Percentiles rank a stretch among this genome's conserved stretches.
Evolutionary conservation across 2,329 filamentous ascomycete species (phyloP).

Genomic region (Helotiales sp.): DNA sequence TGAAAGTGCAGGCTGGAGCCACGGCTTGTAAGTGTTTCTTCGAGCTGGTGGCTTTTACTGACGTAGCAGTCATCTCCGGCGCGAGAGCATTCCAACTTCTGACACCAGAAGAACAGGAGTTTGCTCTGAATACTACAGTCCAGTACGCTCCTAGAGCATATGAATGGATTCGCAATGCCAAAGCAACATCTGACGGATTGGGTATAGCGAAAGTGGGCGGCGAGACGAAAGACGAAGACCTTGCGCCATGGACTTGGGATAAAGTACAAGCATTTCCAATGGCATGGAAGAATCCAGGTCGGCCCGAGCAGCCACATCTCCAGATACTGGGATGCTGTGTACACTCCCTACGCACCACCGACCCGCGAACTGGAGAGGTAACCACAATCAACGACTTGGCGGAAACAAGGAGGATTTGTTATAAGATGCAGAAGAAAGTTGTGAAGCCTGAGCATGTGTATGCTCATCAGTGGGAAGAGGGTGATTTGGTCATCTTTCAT

Average conservation of each 20-base stretch:
- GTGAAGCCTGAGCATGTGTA: conserved; percentile 35
- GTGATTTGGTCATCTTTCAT: conserved; percentile 36
- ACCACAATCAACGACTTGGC: conserved; percentile 23
- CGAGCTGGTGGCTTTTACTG: background rate
- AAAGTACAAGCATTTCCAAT: conserved; percentile 31
- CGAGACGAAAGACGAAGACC: conserved; percentile 18
- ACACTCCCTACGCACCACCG: conserved; percentile 20
- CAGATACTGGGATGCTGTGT: conserved; percentile 33
- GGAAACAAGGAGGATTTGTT: conserved; percentile 30
- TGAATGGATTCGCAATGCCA: conserved; percentile 34
- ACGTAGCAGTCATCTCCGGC: conserved; percentile 29
- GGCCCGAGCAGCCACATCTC: conserved; percentile 18
- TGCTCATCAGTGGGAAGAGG: conserved; percentile 33
- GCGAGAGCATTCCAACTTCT: conserved; percentile 29
- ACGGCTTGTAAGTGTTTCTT: conserved; percentile 23
- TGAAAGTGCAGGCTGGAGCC: conserved; percentile 27
- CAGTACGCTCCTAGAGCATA: conserved; percentile 33
- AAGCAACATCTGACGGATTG: conserved; percentile 32
- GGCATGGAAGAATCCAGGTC: conserved; percentile 24
- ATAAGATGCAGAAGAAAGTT: conserved; percentile 29
- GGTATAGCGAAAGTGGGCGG: conserved; percentile 27
- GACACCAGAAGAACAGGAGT: conserved; percentile 28
- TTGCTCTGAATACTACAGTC: conserved; percentile 33
- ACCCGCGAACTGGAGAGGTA: conserved; percentile 22
- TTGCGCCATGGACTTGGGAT: conserved; percentile 24